Evolutionary conservation across 1,284 basidiomycete genomes (phyloP), one percentile per base, ranked within the genome.

Genomic region (Anthracocystis panici-leucophaei): DNA sequence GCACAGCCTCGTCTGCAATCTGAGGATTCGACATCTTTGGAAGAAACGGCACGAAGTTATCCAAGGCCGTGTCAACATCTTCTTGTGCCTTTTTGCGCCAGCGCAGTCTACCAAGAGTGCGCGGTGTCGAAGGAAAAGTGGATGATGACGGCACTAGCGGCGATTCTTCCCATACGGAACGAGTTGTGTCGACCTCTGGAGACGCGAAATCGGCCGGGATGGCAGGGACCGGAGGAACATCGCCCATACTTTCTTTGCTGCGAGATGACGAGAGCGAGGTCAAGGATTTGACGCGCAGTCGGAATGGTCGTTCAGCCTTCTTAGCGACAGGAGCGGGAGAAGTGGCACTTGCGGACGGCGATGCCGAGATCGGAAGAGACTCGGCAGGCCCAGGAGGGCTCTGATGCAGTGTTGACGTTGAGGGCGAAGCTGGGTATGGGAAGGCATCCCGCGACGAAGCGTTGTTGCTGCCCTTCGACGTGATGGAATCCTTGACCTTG

Each of bases 121-220:
- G 50, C 18, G 69, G 49, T 5, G 53, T 51, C 23, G 59, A 60
- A 6, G 58, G 20, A n/a, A 72, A 66, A n/a, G 21, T 62, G 38
- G 58, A 56, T 2, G 69, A 54, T 1, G 55, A 2, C 5, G 55
- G 64, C 7, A 62, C 7, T 27, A n/a, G 33, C 2, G 63, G 58
- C 35, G 69, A 72, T 31, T 59, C 59, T 50, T 72, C 69, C 63
- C 63, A 66, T 3, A 62, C 59, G 16, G 69, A 72, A 6, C 57
- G 54, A 21, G 54, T 55, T 3, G 50, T 40, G 12, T 51, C 55
- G 3, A 5, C 18, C 2, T 61, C 69, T 25, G 63, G 40, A 5
- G 63, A 14, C 9, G 51, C 55, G 33, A 62, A 66, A 16, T 35
- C 38, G 18, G 46, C 56, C 16, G 63, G 64, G 4, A 72, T 57